These are phyloP conservation scores for Fomitopsis schrenkii DNA, from an alignment of 1,284 basidiomycete species.

Conservation along the genomic window DNA sequence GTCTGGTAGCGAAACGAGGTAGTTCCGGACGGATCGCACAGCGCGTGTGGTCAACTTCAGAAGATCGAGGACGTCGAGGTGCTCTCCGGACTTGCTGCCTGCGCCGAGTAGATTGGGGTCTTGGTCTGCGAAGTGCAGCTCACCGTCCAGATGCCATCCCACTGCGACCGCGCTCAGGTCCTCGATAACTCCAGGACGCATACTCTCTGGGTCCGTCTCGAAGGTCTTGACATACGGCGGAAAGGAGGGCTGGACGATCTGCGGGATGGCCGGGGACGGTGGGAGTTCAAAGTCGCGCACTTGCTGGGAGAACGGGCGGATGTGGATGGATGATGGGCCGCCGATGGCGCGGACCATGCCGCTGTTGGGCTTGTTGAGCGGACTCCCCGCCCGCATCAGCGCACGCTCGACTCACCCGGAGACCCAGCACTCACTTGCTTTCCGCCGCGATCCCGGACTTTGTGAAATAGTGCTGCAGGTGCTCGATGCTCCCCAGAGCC, in stretches of 20 bases:
- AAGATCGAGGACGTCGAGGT: constrained; percentile 56
- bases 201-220: constrained; percentile 68
- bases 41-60: constrained; percentile 74
- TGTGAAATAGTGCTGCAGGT: constrained; percentile 85
- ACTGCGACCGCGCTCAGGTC: constrained; percentile 59
- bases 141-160: constrained; percentile 47
- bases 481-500: constrained; percentile 82
- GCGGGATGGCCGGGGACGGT: constrained; percentile 60
- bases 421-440: constrained; percentile 52
- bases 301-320: constrained; percentile 33
- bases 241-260: constrained; percentile 38
- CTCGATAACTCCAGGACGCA: constrained; percentile 66
- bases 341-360: constrained; percentile 75
- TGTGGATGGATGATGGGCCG: constrained; percentile 39
- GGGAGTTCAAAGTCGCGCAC: constrained; percentile 56
- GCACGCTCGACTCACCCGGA: constrained; percentile 5
- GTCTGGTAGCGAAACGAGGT: constrained; percentile 74
- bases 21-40: constrained; percentile 77
- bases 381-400: constrained; percentile 31
- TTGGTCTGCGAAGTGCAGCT: constrained; percentile 9
- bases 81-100: constrained; percentile 12
- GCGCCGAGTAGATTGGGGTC: constrained; percentile 26
- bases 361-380: constrained; percentile 49
- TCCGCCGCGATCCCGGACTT: constrained; percentile 75
- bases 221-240: constrained; percentile 55